Conservation (phyloP, 352 stramenopile species). For the Globisporangium viniferum region DNA sequence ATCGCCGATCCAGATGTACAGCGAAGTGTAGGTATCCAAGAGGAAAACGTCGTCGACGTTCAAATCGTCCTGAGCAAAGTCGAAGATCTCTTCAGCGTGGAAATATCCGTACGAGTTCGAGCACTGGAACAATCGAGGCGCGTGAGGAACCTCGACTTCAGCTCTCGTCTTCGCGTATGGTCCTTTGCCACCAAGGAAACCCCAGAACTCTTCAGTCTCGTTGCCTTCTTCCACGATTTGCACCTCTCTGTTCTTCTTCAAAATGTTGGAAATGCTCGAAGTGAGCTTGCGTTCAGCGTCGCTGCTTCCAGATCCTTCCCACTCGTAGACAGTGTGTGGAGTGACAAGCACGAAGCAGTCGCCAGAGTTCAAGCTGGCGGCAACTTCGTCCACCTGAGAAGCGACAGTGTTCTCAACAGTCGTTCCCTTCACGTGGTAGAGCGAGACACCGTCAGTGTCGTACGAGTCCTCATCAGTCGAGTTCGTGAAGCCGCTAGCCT, state of each 20-base stretch:
- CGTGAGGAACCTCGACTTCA: slow-evolving; percentile 62
- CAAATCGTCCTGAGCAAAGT: slow-evolving; percentile 90
- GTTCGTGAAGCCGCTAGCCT: slow-evolving; percentile 88
- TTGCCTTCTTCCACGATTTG: slow-evolving; percentile 53
- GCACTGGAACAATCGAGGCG: slow-evolving; percentile 88
- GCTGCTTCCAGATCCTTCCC: slow-evolving; percentile 68
- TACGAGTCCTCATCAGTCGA: slow-evolving; percentile 78
- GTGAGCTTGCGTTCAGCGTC: slow-evolving; percentile 59
- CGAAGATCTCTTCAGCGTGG: slow-evolving; percentile 77
- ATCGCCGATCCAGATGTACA: slow-evolving; percentile 90
- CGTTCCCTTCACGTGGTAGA: slow-evolving; percentile 91
- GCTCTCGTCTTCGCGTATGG: slow-evolving; percentile 66
- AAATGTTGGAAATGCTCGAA: slow-evolving; percentile 50
- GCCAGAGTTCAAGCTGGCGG: slow-evolving; percentile 84
- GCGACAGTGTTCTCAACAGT: slow-evolving; percentile 83
- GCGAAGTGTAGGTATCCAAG: slow-evolving; percentile 85
- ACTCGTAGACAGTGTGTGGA: slow-evolving; percentile 68
- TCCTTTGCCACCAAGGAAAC: slow-evolving; percentile 76
- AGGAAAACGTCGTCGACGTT: slow-evolving; percentile 91
- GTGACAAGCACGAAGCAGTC: slow-evolving; percentile 87
- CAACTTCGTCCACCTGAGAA: slow-evolving; percentile 73
- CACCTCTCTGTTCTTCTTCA: slow-evolving; percentile 54
- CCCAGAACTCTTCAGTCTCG: slow-evolving; percentile 81
- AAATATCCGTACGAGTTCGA: slow-evolving; percentile 89
- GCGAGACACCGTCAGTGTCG: slow-evolving; percentile 79